Percentiles rank a stretch among this genome's conserved stretches.
phyloP scores from a whole-genome alignment of 352 stramenopile genomes.

The Phytophthora idaei region DNA sequence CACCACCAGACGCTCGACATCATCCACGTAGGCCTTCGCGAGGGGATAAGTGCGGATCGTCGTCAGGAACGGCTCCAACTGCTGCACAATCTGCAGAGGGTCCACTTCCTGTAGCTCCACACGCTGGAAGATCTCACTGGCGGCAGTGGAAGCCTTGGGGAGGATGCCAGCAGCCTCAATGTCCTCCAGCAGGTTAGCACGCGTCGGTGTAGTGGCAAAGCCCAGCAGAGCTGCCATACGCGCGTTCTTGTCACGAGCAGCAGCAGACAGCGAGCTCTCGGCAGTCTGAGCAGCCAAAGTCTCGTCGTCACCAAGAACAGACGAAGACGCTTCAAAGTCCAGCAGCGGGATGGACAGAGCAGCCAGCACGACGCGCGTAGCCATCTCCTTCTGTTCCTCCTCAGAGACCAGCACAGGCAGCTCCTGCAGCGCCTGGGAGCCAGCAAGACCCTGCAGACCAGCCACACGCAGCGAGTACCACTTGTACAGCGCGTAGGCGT shows the following conservation, averaged over 20 bases:
- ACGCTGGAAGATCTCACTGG: slow-evolving; percentile 68
- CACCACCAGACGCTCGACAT: slow-evolving; percentile 73
- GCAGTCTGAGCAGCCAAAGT: slow-evolving; percentile 56
- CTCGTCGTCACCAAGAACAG: slow-evolving; percentile 64
- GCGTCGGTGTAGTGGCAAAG: slow-evolving; percentile 85
- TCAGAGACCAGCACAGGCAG: slow-evolving; percentile 59
- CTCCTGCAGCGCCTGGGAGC: slow-evolving; percentile 40
- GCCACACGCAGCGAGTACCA: slow-evolving; percentile 94
- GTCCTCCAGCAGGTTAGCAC: slow-evolving; percentile 92
- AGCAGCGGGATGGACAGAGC: slow-evolving; percentile 93
- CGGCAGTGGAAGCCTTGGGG: slow-evolving; percentile 54
- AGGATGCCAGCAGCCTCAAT: slow-evolving; percentile 81
- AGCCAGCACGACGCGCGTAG: slow-evolving; percentile 92
- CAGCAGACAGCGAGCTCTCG: slow-evolving; percentile 42
- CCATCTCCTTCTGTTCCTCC: slow-evolving; percentile 87
- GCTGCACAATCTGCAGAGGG: slow-evolving; percentile 75
- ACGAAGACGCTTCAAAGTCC: slow-evolving; percentile 62
- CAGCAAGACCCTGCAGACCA: slow-evolving; percentile 74
- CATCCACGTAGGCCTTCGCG: slow-evolving; percentile 62
- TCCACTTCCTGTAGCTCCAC: slow-evolving; percentile 78
- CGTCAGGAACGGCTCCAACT: slow-evolving; percentile 67
- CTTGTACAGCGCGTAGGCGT: slow-evolving; percentile 97
- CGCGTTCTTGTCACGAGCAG: slow-evolving; percentile 92
- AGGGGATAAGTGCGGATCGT: slow-evolving; percentile 46
- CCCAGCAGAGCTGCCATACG: slow-evolving; percentile 95